phyloP scores from a whole-genome alignment of 306 rosid genomes.

The Cicer yamashitae region DNA sequence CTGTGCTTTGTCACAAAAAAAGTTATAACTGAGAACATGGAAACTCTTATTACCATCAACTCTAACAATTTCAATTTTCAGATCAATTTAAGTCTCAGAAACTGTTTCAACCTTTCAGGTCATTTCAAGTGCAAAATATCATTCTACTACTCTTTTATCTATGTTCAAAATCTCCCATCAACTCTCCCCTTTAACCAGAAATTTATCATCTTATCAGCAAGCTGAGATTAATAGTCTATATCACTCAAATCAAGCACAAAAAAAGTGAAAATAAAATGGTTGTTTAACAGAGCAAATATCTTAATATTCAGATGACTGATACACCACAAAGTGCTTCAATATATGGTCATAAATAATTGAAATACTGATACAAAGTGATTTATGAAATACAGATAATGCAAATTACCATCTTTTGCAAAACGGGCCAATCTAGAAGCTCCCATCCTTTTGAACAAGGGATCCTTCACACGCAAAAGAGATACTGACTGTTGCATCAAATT shows the following conservation, averaged over 20 bases:
- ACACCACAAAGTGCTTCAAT: slow-evolving; percentile 19
- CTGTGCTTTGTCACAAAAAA: neutral
- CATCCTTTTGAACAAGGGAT: slow-evolving; percentile 92
- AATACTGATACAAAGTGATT: slow-evolving; percentile 6
- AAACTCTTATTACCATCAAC: neutral
- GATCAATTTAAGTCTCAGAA: slow-evolving; percentile 2
- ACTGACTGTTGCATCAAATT: slow-evolving; percentile 91
- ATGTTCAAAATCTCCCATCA: slow-evolving; percentile 26
- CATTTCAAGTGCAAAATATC: slow-evolving; percentile 23
- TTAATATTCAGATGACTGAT: slow-evolving; percentile 2
- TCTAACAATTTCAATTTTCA: neutral
- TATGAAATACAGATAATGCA: slow-evolving; percentile 1
- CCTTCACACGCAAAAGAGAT: slow-evolving; percentile 84
- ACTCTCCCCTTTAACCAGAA: slow-evolving; percentile 28
- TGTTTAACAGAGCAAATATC: slow-evolving; percentile 7
- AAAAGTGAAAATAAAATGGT: neutral
- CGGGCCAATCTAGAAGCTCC: slow-evolving; percentile 93
- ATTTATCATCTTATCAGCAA: neutral
- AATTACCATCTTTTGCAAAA: slow-evolving; percentile 81
- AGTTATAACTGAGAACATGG: neutral
- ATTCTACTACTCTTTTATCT: slow-evolving; percentile 26
- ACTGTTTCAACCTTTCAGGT: slow-evolving; percentile 9
- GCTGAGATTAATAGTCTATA: slow-evolving; percentile 10
- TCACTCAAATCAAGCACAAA: slow-evolving; percentile 3
- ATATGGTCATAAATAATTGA: neutral